A percentile compares a stretch with the other conserved stretches of the same genome.
Evolutionary conservation across 2,329 filamentous ascomycete genomes (phyloP).

Genomic region (Pseudocercospora musae): DNA sequence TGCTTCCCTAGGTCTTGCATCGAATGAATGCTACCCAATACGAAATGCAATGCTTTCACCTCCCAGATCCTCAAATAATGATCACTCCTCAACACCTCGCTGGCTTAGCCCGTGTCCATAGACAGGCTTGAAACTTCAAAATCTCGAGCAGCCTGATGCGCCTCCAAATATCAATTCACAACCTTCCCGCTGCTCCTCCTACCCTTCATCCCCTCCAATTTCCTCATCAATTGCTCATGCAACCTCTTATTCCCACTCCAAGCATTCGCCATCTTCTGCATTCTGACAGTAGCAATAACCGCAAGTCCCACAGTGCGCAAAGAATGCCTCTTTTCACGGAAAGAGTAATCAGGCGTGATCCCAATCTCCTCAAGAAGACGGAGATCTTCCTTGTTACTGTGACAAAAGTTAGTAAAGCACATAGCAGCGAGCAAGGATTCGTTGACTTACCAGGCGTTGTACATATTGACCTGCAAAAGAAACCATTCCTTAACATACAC

Average conservation of each 20-base stretch:
- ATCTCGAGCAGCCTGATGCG: not conserved
- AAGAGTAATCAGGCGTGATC: slow-evolving; percentile 54
- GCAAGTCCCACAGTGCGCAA: slow-evolving; percentile 49
- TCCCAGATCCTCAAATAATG: not conserved
- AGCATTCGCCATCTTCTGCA: slow-evolving; percentile 47
- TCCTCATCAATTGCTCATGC: slow-evolving; percentile 45
- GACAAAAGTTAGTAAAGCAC: slow-evolving; percentile 11
- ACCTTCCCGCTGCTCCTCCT: slow-evolving; percentile 14
- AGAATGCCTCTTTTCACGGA: slow-evolving; percentile 44
- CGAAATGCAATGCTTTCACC: not conserved
- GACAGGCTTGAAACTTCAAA: not conserved
- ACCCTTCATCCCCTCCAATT: slow-evolving; percentile 45
- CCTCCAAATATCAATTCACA: not conserved
- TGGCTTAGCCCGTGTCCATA: not conserved
- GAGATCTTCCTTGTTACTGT: slow-evolving; percentile 88
- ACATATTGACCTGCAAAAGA: slow-evolving; percentile 73
- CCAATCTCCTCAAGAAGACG: slow-evolving; percentile 82
- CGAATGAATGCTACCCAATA: not conserved
- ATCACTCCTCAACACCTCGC: not conserved
- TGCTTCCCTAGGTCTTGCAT: not conserved
- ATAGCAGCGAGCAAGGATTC: not conserved
- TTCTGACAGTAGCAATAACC: slow-evolving; percentile 51
- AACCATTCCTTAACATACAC: slow-evolving; percentile 86
- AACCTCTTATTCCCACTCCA: slow-evolving; percentile 53
- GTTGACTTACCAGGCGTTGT: slow-evolving; percentile 78